Base-by-base conservation (phyloP, 768 basidiomycete species). In the Phlebiopsis flavidoalba region DNA sequence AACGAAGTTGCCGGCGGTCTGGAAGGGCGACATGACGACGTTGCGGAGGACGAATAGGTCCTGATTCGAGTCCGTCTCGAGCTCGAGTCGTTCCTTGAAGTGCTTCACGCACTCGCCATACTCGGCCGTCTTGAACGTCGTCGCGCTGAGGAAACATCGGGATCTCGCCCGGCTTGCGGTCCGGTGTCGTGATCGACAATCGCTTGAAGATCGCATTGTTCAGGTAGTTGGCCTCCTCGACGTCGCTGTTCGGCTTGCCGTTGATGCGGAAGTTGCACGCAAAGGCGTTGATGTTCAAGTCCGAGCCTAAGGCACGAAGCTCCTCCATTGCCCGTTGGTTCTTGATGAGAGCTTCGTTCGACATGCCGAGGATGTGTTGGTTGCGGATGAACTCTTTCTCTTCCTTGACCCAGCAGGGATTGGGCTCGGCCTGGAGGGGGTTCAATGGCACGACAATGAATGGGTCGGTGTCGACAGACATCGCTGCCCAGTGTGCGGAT, bases 231-330 rank as follows among this genome's bases (percentile, higher is more conserved):
- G 80, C 78, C 59, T 77, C 76, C 31, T 61, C 70, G 58, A 80
- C 66, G 64, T 77, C 76, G 21, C 64, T 62, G 68, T 77, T 80
- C 47, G 68, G 40, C 35, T 52, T 57, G 37, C 71, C 76, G 53
- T 72, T 66, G 50, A 73, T 59, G 19, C 71, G 68, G 70, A 80
- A 79, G 68, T 81, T 80, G 69, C 73, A 74, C 1, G 74, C 72
- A 58, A 80, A 81, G 1, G 74, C 70, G 59, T 80, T 79, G 69
- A 81, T 78, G 54, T 68, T 72, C 58, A 81, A 72, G 62, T 80
- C 80, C 7, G 74, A 73, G 17, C 77, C 78, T 8, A 76, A 53
- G n/a, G 66, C 61, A 14, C 58, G 54, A 49, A 76, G 58, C 26
- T 69, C 55, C 5, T 68, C 59, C 67, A 64, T 63, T 14, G 73